Conservation (phyloP, 139 green algal species). For the Chlamydomonas eustigma region DNA sequence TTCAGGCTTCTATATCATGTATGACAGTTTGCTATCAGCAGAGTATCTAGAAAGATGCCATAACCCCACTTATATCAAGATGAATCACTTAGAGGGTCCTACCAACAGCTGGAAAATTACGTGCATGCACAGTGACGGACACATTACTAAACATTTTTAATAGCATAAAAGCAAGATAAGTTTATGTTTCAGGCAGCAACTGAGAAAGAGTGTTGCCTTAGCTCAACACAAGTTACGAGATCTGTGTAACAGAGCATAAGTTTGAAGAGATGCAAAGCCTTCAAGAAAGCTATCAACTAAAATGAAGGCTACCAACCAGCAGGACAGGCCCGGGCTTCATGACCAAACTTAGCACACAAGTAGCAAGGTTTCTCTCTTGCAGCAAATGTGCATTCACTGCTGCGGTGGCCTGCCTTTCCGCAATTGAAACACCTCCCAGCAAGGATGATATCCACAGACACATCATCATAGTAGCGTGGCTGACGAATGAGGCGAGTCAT, state of each 20-base stretch:
- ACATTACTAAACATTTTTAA: too few relatives aligned
- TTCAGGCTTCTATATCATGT: background rate
- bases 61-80: too few relatives aligned
- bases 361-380: conserved; percentile 50
- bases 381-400: conserved; percentile 30
- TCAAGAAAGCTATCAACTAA: background rate
- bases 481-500: conserved; percentile 24
- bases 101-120: too few relatives aligned
- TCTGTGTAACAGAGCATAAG: background rate
- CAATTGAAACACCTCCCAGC: conserved; percentile 23
- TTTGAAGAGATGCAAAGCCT: background rate
- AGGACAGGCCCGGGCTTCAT: conserved; percentile 53
- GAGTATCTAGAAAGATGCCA: too few relatives aligned
- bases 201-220: too few relatives aligned
- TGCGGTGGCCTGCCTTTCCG: conserved; percentile 21
- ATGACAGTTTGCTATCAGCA: too few relatives aligned
- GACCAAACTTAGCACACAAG: conserved; percentile 64
- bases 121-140: too few relatives aligned
- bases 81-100: too few relatives aligned
- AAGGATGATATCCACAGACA: background rate
- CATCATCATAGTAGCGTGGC: conserved; percentile 35
- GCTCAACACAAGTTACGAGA: too few relatives aligned
- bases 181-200: too few relatives aligned
- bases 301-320: conserved; percentile 29
- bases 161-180: too few relatives aligned